Percentiles rank a stretch among this genome's conserved stretches.
These are phyloP conservation scores for Aspergillus sp. DNA, from an alignment of 2,329 filamentous ascomycete species.

Conservation along the genomic window DNA sequence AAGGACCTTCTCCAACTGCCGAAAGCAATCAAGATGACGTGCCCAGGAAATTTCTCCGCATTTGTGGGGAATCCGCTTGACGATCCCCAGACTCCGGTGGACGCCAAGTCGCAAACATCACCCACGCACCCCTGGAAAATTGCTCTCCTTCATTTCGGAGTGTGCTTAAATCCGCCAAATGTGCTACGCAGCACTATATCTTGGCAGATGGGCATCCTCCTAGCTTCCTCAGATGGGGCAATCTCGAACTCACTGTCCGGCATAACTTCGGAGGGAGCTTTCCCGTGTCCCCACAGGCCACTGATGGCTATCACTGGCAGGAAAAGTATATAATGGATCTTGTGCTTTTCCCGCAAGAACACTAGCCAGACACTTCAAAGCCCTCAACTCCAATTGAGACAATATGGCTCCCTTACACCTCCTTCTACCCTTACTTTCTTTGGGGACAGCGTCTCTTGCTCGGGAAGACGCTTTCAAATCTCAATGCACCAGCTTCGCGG, in stretches of 20 bases:
- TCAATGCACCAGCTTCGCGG: constrained; percentile 25
- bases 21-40: not conserved
- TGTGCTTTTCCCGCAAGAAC: not conserved
- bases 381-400: not conserved
- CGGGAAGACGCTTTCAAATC: constrained; percentile 25
- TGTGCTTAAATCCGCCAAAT: not conserved
- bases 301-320: not conserved
- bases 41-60: constrained; percentile 7
- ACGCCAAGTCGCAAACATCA: no score
- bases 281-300: not conserved
- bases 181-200: not conserved
- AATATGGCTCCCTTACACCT: constrained; percentile 13
- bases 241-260: not conserved
- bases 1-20: constrained; percentile 2
- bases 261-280: constrained; percentile 3
- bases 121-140: not conserved
- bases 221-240: not conserved
- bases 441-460: constrained; percentile 22
- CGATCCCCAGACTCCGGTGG: constrained; percentile 5
- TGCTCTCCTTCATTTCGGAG: constrained; percentile 1
- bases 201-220: not conserved
- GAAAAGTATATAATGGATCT: not conserved
- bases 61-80: constrained; percentile 5
- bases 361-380: not conserved
- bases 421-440: constrained; percentile 15